Base-by-base conservation (phyloP, 176 grass and related monocot genomes). In the Alopecurus myosuroides region DNA sequence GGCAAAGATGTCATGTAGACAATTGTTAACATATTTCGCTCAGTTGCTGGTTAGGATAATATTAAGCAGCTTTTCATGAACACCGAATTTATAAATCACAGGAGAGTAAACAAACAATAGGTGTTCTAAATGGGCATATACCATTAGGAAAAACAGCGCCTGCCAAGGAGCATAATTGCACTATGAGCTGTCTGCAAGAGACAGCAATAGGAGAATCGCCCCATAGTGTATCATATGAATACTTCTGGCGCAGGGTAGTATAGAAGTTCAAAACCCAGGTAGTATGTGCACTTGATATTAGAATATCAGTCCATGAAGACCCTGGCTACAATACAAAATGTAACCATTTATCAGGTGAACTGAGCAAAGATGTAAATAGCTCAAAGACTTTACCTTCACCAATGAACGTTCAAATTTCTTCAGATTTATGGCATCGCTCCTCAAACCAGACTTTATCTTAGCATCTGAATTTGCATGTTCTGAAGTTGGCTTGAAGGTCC, bases 81-180 rank as follows among this genome's bases (percentile, higher is more conserved):
- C 11, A 51, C 41, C n/a, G n/a, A 79, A 74, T 68, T 31, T 90
- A 34, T 41, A 84, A 74, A 79, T 35, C 74, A 19, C 25, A 23
- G 34, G 35, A 39, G 12, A 55, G 4, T 41, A 58, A 73, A 60
- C 19, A 68, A 73, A 84, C 7, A 79, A 83, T 29, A 17, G 31
- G 6, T 64, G 11, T 74, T 86, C 15, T 11, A 56, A 81, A 86
- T 70, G 33, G 46, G 68, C 11, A 73, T 79, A 84, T 88, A 86
- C 97, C 93, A 84, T 85, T 87, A 86, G 93, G 97, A 95, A 98
- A 95, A 52, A 95, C 88, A 76, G 88, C 15, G 60, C 95, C 97
- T 85, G 97, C 74, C 91, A 98, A 88, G 50, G 97, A 98, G 91
- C 97, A 95, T 61, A 95, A 84, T 70, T 98, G 97, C 64, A 95